Percentiles rank a stretch among this genome's conserved stretches.
Evolutionary conservation across 1,284 basidiomycete genomes (phyloP).

Genomic region (Heimioporus retisporus): DNA sequence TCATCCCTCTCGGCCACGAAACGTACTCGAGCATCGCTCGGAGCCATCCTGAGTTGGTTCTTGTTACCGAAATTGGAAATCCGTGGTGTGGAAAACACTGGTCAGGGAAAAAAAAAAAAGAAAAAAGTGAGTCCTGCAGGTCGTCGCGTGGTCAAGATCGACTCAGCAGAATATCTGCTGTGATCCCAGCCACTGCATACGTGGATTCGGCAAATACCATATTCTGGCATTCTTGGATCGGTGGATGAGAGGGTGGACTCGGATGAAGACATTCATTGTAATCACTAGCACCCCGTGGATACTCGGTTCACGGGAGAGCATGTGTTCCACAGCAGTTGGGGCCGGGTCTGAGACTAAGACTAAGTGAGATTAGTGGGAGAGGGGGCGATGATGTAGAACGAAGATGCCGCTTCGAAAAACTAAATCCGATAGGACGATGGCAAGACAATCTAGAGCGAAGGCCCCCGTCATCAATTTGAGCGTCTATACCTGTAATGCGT

Average conservation of each 20-base stretch:
- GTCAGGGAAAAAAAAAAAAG: neutral
- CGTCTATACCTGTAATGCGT: too few relatives aligned
- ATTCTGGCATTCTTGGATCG: conserved; percentile 7
- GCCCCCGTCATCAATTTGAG: too few relatives aligned
- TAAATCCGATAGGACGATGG: neutral
- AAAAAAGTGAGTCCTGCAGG: neutral
- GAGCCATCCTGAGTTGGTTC: conserved; percentile 18
- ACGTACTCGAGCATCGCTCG: conserved; percentile 16
- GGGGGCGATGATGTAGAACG: neutral
- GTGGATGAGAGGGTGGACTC: conserved; percentile 11
- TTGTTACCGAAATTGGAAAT: conserved; percentile 8
- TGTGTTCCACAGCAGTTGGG: neutral
- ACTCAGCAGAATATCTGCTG: conserved; percentile 12
- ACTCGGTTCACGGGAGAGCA: neutral
- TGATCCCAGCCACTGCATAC: neutral
- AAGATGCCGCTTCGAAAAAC: conserved; percentile 4
- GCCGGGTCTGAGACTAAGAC: too few relatives aligned
- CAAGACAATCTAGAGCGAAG: too few relatives aligned
- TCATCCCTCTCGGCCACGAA: neutral
- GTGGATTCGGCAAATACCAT: neutral
- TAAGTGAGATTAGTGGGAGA: neutral
- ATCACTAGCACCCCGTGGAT: neutral
- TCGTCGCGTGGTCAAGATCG: neutral
- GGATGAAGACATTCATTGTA: neutral
- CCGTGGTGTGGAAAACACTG: neutral